Evolutionary conservation across 345 rosid genomes (phyloP).

Genomic region (Linum trigynum): DNA sequence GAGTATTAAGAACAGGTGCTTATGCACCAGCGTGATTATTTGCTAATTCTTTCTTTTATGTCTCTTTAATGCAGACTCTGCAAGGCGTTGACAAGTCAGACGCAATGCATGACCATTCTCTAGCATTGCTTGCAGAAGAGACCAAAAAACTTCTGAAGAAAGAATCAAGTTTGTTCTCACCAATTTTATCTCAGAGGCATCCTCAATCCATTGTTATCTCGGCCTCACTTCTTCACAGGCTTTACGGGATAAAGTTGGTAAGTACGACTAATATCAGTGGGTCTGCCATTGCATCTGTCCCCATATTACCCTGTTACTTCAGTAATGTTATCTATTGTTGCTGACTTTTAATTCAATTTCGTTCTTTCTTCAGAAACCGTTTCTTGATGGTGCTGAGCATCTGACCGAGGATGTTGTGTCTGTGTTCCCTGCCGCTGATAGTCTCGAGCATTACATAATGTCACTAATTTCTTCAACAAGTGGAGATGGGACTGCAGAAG

Average conservation of each 20-base stretch:
- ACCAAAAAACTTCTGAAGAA: slow-evolving; percentile 61
- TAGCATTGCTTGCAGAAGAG: slow-evolving; percentile 88
- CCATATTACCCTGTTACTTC: background rate
- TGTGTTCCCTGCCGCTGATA: slow-evolving; percentile 86
- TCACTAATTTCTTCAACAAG: slow-evolving; percentile 48
- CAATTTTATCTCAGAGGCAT: slow-evolving; percentile 74
- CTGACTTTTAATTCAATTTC: background rate
- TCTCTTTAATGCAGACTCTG: slow-evolving; percentile 41
- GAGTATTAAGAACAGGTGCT: background rate
- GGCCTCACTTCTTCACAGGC: slow-evolving; percentile 81
- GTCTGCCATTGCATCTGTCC: background rate
- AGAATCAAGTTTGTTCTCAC: slow-evolving; percentile 62
- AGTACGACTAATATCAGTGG: slow-evolving; percentile 23
- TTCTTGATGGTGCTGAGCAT: slow-evolving; percentile 75
- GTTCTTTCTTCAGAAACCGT: slow-evolving; percentile 72
- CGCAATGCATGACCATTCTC: slow-evolving; percentile 51
- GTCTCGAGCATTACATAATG: slow-evolving; percentile 76
- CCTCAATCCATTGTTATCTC: slow-evolving; percentile 65
- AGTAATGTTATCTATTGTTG: background rate
- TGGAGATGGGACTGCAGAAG: slow-evolving; percentile 52
- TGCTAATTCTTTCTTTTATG: background rate
- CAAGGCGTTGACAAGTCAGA: slow-evolving; percentile 61
- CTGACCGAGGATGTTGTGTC: slow-evolving; percentile 86
- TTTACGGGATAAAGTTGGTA: slow-evolving; percentile 86
- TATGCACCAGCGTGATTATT: too few relatives aligned